phyloP scores from a whole-genome alignment of 148 eudicot species.

The Amaranthus cruentus region DNA sequence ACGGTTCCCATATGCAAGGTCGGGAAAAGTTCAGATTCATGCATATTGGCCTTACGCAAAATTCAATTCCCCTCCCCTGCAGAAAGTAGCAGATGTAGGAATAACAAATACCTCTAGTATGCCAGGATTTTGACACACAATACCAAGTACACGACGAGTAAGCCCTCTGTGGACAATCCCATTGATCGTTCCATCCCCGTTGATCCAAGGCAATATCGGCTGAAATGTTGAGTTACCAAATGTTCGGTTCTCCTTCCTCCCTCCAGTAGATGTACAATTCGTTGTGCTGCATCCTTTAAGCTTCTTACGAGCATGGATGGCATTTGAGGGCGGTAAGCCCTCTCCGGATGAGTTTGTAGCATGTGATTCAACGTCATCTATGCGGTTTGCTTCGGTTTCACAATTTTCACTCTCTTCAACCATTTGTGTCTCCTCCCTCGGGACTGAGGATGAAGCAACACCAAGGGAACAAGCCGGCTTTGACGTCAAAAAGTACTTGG shows the following conservation, averaged over 20 bases:
- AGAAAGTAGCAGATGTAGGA: neutral
- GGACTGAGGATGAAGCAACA: constrained; percentile 16
- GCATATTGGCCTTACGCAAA: neutral
- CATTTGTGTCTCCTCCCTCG: constrained; percentile 22
- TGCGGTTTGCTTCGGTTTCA: constrained; percentile 23
- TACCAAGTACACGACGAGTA: constrained; percentile 73
- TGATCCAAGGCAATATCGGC: constrained; percentile 93
- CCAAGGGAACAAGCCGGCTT: constrained; percentile 29
- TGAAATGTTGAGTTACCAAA: constrained; percentile 29
- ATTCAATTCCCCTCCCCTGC: neutral
- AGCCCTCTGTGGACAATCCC: constrained; percentile 69
- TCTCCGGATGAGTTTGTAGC: constrained; percentile 65
- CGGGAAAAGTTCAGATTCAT: neutral
- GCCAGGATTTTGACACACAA: constrained; percentile 86
- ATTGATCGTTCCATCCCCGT: constrained; percentile 88
- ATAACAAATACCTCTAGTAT: constrained; percentile 55
- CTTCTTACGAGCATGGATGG: constrained; percentile 22
- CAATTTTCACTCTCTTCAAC: constrained; percentile 23
- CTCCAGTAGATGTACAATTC: constrained; percentile 26
- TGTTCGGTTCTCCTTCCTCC: constrained; percentile 20
- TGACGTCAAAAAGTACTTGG: constrained; percentile 83
- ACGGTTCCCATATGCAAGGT: neutral
- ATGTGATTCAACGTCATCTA: constrained; percentile 38
- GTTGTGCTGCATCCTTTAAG: constrained; percentile 28
- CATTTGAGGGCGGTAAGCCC: constrained; percentile 33